Evolutionary conservation across 1,284 basidiomycete genomes (phyloP), one percentile per base, ranked within the genome.

Genomic region (Apiotrichum mycotoxinovorans): DNA sequence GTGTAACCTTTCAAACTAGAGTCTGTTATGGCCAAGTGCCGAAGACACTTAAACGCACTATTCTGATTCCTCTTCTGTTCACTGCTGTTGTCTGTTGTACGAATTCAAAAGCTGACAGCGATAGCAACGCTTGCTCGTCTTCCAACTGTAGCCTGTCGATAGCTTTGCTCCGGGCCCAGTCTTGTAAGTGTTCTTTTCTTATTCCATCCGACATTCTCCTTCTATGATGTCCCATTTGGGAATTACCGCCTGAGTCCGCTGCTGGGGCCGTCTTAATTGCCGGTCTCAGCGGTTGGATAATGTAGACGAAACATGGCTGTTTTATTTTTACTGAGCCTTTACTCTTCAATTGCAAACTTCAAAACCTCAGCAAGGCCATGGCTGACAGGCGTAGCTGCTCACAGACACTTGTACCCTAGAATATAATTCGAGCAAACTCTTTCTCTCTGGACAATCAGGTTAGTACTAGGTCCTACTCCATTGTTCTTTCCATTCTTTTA

Each of bases 1-100:
- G 74, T 76, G 74, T 74, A 68, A 67, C 66, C 66, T 63, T 71
- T 76, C 74, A 76, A 76, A 76, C 74, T 76, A 76, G 74, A 76
- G 74, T 76, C 74, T 74, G 72, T 76, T 71, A 76, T 61, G 74
- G 71, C 71, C 64, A 74, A 74, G 66, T 57, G 72, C 71, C 74
- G 58, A 73, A 72, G 74, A 76, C 70, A 70, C 74, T 64, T 71
- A 73, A 71, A 73, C 65, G 72, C 74, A 74, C 74, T 69, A 53
- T 58, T 75, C 74, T 76, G 74, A 76, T 56, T 56, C 51, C 33
- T 26, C 23, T 45, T 50, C 40, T 41, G 40, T 22, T 38, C 43
- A 44, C 33, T 48, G 10, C 44, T 40, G 43, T 23, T 30, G 34
- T 48, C 26, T 27, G 25, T 41, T 35, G 23, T 22, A 9, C 18